phyloP scores from a whole-genome alignment of 768 basidiomycete genomes.

The Serendipita indica region DNA sequence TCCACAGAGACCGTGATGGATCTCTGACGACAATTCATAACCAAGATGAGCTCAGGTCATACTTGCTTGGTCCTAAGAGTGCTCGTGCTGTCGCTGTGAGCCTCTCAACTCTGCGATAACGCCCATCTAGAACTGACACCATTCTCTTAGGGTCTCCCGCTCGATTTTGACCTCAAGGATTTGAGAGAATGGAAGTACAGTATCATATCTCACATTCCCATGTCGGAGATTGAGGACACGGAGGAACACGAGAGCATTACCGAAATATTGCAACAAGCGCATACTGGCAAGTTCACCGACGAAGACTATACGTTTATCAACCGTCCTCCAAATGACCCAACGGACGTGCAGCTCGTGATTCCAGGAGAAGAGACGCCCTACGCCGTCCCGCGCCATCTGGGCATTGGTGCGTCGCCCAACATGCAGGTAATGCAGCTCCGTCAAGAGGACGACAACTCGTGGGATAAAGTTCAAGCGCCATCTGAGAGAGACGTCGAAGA shows the following conservation, averaged over 20 bases:
- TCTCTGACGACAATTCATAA: not conserved
- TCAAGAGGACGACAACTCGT: not conserved
- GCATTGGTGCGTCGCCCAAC: not conserved
- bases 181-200: constrained; percentile 2
- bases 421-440: not conserved
- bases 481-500: not conserved
- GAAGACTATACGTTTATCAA: constrained; percentile 2
- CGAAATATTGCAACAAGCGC: not conserved
- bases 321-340: not conserved
- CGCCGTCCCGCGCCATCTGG: not conserved
- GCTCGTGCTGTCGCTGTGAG: constrained; percentile 7
- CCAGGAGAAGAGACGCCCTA: not conserved
- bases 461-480: not conserved
- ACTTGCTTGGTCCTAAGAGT: constrained; percentile 5
- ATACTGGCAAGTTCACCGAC: not conserved
- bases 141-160: not conserved
- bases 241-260: not conserved
- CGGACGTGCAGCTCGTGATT: not conserved
- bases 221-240: not conserved
- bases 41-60: not conserved
- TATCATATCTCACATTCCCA: constrained; percentile 1
- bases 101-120: not conserved
- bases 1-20: constrained; percentile 3
- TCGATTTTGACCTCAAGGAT: not conserved
- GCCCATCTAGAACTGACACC: not conserved